Evolutionary conservation across 768 basidiomycete genomes (phyloP).

Genomic region (Pleurotus djamor): DNA sequence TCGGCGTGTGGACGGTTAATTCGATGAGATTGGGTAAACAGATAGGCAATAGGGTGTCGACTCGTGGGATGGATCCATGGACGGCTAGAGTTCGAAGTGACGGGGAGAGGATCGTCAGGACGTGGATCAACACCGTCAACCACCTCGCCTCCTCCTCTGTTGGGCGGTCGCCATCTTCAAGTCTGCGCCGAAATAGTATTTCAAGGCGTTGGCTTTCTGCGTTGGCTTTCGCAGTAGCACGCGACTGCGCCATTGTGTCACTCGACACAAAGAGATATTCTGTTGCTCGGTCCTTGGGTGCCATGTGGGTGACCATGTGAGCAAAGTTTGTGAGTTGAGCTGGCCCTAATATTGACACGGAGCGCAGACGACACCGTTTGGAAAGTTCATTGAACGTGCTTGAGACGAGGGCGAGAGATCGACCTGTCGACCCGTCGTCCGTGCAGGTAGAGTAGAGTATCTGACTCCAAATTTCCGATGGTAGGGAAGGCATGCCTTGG

Average conservation of each 20-base stretch:
- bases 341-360: constrained; percentile 22
- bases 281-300: not conserved
- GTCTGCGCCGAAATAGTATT: not conserved
- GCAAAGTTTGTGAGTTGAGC: constrained; percentile 21
- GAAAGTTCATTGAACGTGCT: constrained; percentile 22
- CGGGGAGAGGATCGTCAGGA: not conserved
- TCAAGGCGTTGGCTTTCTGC: not conserved
- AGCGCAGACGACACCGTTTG: constrained; percentile 21
- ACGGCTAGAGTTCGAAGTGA: not conserved
- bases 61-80: not conserved
- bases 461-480: constrained; percentile 22
- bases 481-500: not conserved
- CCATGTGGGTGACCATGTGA: constrained; percentile 12
- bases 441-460: constrained; percentile 32
- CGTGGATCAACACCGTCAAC: constrained; percentile 9
- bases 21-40: not conserved
- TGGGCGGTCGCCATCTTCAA: constrained; percentile 8
- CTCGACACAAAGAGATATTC: constrained; percentile 1
- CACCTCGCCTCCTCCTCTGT: constrained; percentile 14
- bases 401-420: constrained; percentile 33
- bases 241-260: not conserved
- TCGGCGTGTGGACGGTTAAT: not conserved
- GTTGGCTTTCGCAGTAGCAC: not conserved
- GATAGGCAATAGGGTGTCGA: not conserved
- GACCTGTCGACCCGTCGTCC: constrained; percentile 31